Evolutionary conservation across 2,329 filamentous ascomycete species (phyloP), one percentile per base, ranked within the genome.

Genomic region (Echinosphaeria canescens): DNA sequence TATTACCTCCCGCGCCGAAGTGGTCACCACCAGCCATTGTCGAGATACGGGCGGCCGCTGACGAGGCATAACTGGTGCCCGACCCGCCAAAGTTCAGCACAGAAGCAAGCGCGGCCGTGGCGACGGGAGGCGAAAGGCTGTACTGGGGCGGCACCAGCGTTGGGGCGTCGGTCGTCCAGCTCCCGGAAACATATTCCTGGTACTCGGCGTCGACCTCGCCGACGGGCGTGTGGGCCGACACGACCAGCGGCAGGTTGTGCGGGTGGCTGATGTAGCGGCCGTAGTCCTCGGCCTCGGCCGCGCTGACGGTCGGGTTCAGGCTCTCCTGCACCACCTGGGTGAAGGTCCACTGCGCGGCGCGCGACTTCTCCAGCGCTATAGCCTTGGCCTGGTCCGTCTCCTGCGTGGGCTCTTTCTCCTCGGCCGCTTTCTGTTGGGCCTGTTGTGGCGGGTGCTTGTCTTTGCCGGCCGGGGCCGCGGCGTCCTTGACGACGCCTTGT

Each of bases 221-320:
- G 25, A 51, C 46, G 7, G 70, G 67, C 4, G 65, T 59, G 31
- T 79, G 70, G 22, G 61, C 68, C 4, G 72, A 75, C 2, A 79
- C 61, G 0, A 88, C 80, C 2, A 98, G 61, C 0, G 85, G 82
- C 1, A 98, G 67, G 28, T 75, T 84, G 29, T 91, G 72, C 2
- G 88, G 84, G 41, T 98, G 88, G 25, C 65, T 69, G 36, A 98
- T 71, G 48, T 95, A 98, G 14, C 75, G 69, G 31, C 72, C 64
- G 44, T 98, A 98, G 44, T 95, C 88, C 25, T 75, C 71, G 14
- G 71, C 68, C 51, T 95, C 85, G 22, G 67, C 62, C 6, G 61
- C 50, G 6, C 66, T 75, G 20, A 98, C 79, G 1, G 69, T 72
- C 2, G 88, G 88, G 36, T 92, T 76, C 24, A 95, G 60, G 5